phyloP scores from a whole-genome alignment of 2,329 filamentous ascomycete genomes.

The Claviceps maximensis region DNA sequence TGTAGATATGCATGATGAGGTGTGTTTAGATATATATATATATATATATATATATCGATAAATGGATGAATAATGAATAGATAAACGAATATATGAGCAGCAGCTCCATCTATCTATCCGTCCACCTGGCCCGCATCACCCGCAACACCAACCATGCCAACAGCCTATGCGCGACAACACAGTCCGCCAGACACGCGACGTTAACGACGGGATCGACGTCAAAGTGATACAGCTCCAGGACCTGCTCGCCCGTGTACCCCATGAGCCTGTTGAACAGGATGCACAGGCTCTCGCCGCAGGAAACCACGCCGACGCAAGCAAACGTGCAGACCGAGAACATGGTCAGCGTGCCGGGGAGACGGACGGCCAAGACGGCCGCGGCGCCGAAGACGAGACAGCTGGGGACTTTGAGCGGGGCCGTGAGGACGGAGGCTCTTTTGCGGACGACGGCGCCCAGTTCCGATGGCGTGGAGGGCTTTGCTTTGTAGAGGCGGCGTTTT shows the following conservation, averaged over 20 bases:
- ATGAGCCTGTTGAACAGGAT: constrained; percentile 74
- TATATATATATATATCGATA: too few species aligned
- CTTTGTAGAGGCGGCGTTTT: constrained; percentile 28
- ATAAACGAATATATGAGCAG: too few species aligned
- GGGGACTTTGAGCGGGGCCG: constrained; percentile 56
- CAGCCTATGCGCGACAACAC: constrained; percentile 51
- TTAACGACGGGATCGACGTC: constrained; percentile 48
- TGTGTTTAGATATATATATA: too few species aligned
- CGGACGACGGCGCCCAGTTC: constrained; percentile 57
- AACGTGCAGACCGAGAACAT: constrained; percentile 58
- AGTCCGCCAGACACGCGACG: constrained; percentile 48
- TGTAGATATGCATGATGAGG: too few species aligned
- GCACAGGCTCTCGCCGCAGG: constrained; percentile 60
- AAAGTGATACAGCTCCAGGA: constrained; percentile 53
- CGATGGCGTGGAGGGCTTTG: constrained; percentile 49
- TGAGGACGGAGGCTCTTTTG: constrained; percentile 45
- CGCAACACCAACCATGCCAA: constrained; percentile 48
- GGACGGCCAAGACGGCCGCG: constrained; percentile 49
- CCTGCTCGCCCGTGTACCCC: constrained; percentile 53
- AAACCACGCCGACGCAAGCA: constrained; percentile 60
- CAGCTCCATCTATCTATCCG: constrained; percentile 13
- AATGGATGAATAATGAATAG: too few species aligned
- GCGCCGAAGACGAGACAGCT: constrained; percentile 53
- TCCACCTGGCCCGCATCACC: constrained; percentile 40
- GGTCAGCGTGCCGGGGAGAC: constrained; percentile 45